Percentiles rank a stretch among this genome's conserved stretches.
Conservation (phyloP, 2,329 filamentous ascomycete species). For the Xylaria sp. region DNA sequence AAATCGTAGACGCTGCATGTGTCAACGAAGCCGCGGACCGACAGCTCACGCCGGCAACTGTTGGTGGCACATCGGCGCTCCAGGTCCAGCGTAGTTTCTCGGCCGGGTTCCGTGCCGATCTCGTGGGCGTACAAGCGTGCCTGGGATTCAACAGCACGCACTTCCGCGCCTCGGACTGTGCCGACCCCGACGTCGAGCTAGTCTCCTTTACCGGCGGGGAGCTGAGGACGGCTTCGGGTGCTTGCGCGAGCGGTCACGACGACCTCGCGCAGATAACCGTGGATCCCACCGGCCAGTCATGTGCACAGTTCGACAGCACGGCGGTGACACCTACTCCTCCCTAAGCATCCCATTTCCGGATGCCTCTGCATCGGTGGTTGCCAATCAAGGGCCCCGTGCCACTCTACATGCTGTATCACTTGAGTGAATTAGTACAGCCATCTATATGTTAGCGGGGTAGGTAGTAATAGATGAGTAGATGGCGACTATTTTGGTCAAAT, state of each 20-base stretch:
- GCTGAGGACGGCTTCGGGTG: slow-evolving; percentile 47
- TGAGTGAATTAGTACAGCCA: neutral
- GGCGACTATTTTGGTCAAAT: neutral
- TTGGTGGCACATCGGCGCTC: slow-evolving; percentile 49
- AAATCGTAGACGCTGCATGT: slow-evolving; percentile 56
- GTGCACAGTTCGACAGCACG: slow-evolving; percentile 21
- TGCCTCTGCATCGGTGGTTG: neutral
- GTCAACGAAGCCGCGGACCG: slow-evolving; percentile 52
- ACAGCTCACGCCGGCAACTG: slow-evolving; percentile 53
- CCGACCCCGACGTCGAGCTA: slow-evolving; percentile 36
- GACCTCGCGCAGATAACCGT: slow-evolving; percentile 21
- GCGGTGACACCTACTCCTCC: slow-evolving; percentile 21
- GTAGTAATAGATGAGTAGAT: neutral
- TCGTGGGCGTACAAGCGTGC: slow-evolving; percentile 52
- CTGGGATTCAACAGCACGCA: slow-evolving; percentile 54
- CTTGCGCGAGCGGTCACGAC: slow-evolving; percentile 51
- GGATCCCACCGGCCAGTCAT: slow-evolving; percentile 19
- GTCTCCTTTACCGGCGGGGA: slow-evolving; percentile 37
- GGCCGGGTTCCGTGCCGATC: slow-evolving; percentile 53
- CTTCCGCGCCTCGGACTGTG: slow-evolving; percentile 53
- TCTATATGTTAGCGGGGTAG: slow-evolving; percentile 6
- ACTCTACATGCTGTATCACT: neutral
- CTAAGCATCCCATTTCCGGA: slow-evolving; percentile 11
- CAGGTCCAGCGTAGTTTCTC: slow-evolving; percentile 53
- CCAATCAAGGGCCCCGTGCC: neutral